These are phyloP conservation scores for Tulasnella sp. DNA, from an alignment of 768 basidiomycete species.

Conservation along the genomic window DNA sequence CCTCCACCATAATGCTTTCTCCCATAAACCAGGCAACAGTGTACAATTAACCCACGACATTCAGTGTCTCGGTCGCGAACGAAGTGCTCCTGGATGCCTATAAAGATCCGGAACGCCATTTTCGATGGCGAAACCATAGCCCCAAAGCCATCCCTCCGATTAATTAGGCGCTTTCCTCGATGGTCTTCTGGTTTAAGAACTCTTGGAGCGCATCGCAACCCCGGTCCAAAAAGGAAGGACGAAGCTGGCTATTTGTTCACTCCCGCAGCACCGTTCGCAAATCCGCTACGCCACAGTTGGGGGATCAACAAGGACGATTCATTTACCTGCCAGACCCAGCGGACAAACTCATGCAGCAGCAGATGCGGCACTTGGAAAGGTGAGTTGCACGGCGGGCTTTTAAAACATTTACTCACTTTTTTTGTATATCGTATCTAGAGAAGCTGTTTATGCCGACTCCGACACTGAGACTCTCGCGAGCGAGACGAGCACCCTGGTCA, in stretches of 20 bases:
- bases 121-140: not conserved
- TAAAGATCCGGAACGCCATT: not conserved
- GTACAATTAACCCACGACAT: not conserved
- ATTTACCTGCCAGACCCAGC: not conserved
- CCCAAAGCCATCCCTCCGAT: not conserved
- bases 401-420: not conserved
- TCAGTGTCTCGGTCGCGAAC: not conserved
- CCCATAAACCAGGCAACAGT: not conserved
- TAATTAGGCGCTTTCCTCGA: not conserved
- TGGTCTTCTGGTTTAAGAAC: conserved; percentile 9
- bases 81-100: not conserved
- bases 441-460: not conserved
- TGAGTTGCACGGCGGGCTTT: not conserved
- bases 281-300: not conserved
- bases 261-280: not conserved
- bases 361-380: not conserved
- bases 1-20: not conserved
- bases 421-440: not conserved
- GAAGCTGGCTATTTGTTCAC: not conserved
- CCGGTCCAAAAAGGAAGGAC: not conserved
- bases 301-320: not conserved
- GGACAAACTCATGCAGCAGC: not conserved
- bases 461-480: not conserved
- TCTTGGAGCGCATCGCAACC: not conserved
- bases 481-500: not conserved